phyloP scores from a whole-genome alignment of 768 basidiomycete species.

The Kwoniella bestiolae region DNA sequence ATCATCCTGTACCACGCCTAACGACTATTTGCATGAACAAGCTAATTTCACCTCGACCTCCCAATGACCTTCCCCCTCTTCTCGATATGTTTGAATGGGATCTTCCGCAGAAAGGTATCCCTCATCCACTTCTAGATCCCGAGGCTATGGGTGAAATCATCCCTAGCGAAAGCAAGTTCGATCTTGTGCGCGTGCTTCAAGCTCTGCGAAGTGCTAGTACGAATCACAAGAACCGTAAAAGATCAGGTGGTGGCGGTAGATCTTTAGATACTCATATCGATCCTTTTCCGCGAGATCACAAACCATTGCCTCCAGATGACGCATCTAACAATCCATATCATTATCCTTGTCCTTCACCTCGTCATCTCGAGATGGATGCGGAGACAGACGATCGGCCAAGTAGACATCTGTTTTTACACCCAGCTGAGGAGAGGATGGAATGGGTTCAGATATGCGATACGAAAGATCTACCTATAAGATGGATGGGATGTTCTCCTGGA shows the following conservation, averaged over 20 bases:
- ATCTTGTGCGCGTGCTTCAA: constrained; percentile 34
- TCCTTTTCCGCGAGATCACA: constrained; percentile 35
- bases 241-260: not conserved
- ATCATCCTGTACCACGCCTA: constrained; percentile 33
- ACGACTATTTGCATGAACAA: constrained; percentile 39
- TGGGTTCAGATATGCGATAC: constrained; percentile 43
- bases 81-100: constrained; percentile 48
- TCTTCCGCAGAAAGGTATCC: constrained; percentile 23
- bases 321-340: constrained; percentile 51
- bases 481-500: constrained; percentile 52
- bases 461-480: constrained; percentile 42
- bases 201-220: constrained; percentile 30
- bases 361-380: constrained; percentile 33
- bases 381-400: constrained; percentile 21
- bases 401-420: constrained; percentile 43
- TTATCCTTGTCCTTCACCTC: constrained; percentile 49
- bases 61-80: constrained; percentile 49
- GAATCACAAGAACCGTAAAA: not conserved
- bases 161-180: constrained; percentile 23
- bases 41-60: constrained; percentile 46
- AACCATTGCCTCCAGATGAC: constrained; percentile 42
- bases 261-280: constrained; percentile 10
- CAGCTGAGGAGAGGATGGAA: constrained; percentile 52
- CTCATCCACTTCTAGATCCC: constrained; percentile 45
- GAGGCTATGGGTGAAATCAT: constrained; percentile 33